Evolutionary conservation across 2,329 filamentous ascomycete genomes (phyloP).

Genomic region (Penicillium nordicum): DNA sequence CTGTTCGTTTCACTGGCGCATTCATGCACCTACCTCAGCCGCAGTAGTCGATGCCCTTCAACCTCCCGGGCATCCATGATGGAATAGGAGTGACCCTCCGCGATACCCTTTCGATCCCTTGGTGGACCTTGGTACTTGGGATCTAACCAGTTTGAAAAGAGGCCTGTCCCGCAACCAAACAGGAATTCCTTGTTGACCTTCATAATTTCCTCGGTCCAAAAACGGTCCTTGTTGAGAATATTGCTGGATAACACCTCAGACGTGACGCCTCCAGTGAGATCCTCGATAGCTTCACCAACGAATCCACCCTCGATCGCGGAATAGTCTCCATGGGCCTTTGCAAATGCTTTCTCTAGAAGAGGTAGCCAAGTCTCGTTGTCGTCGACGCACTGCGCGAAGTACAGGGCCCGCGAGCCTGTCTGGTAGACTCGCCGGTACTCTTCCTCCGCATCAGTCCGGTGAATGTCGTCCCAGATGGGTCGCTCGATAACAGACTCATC

Average conservation of each 20-base stretch:
- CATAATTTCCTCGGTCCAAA: conserved; percentile 78
- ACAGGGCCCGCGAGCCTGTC: conserved; percentile 71
- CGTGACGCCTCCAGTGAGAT: conserved; percentile 54
- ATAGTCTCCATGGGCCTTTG: conserved; percentile 80
- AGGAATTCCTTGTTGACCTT: conserved; percentile 75
- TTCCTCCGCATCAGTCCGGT: conserved; percentile 67
- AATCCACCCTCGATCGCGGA: conserved; percentile 71
- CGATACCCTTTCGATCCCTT: conserved; percentile 44
- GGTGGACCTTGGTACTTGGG: conserved; percentile 34
- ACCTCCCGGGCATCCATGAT: conserved; percentile 60
- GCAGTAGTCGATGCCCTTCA: conserved; percentile 61
- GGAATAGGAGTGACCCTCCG: conserved; percentile 54
- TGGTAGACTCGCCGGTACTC: conserved; percentile 70
- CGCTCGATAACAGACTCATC: conserved; percentile 74
- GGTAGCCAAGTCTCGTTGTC: conserved; percentile 81
- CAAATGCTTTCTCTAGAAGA: conserved; percentile 76
- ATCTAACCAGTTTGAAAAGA: conserved; percentile 46
- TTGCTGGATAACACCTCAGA: conserved; percentile 46
- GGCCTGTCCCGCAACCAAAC: conserved; percentile 47
- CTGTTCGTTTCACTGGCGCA: not conserved
- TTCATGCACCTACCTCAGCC: conserved; percentile 49
- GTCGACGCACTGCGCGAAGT: conserved; percentile 72
- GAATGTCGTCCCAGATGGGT: conserved; percentile 70
- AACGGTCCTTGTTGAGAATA: conserved; percentile 65
- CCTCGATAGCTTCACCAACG: conserved; percentile 61